These are phyloP conservation scores for Acanthamoeba royreba DNA, from an alignment of 208 protist species.

Conservation along the genomic window DNA sequence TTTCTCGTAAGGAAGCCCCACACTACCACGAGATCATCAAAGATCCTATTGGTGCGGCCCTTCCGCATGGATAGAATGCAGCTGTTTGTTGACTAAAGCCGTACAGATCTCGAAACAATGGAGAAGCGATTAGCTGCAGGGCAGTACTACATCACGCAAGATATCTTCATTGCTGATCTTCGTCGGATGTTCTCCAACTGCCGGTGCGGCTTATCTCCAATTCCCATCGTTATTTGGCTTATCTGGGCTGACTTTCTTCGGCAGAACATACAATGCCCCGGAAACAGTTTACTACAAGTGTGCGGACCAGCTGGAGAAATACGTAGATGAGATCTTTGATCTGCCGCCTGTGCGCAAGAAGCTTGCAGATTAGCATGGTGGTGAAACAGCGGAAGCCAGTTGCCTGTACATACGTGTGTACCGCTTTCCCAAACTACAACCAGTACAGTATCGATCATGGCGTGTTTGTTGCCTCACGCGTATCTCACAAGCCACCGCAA, in stretches of 20 bases:
- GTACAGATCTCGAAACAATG: slow-evolving; percentile 61
- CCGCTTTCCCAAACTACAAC: no score
- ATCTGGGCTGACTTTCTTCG: no score
- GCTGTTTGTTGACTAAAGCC: no score
- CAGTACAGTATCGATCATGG: no score
- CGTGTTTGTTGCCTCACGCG: no score
- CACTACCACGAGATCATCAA: slow-evolving; percentile 75
- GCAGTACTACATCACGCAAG: slow-evolving; percentile 68
- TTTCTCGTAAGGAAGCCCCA: slow-evolving; percentile 58
- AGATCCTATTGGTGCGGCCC: slow-evolving; percentile 64
- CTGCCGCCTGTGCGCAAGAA: not conserved
- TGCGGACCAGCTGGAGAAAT: slow-evolving; percentile 35
- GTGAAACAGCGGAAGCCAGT: no score
- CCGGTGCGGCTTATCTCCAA: no score
- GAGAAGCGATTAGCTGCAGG: not conserved
- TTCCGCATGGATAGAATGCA: not conserved
- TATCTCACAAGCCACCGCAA: no score
- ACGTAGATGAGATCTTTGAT: not conserved
- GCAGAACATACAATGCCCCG: slow-evolving; percentile 59
- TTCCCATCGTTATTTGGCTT: no score
- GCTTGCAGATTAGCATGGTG: not conserved
- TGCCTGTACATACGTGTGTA: no score
- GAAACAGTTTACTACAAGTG: slow-evolving; percentile 66
- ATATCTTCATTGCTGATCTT: slow-evolving; percentile 74
- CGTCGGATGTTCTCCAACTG: slow-evolving; percentile 75